These are phyloP conservation scores for Mycena polygramma DNA, from an alignment of 768 basidiomycete species.

Conservation along the genomic window DNA sequence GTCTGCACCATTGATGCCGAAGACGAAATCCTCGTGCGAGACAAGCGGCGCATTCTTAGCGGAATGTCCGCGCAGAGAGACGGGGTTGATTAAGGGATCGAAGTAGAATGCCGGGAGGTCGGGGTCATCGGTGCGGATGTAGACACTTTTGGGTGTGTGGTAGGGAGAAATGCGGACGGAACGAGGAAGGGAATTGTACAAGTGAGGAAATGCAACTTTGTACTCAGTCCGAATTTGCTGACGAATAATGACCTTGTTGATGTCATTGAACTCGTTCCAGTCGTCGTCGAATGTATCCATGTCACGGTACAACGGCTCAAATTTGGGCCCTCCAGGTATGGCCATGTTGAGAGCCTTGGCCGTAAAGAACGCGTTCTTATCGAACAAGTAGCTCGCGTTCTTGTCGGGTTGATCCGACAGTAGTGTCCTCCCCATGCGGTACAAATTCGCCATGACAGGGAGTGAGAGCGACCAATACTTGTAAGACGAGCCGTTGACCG, in stretches of 20 bases:
- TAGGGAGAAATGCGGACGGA: slow-evolving; percentile 94
- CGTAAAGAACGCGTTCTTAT: slow-evolving; percentile 98
- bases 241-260: slow-evolving; percentile 99
- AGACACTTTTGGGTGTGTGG: slow-evolving; percentile 96
- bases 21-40: slow-evolving; percentile 92
- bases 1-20: slow-evolving; percentile 88
- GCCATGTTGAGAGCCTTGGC: slow-evolving; percentile 98
- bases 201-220: slow-evolving; percentile 98
- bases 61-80: slow-evolving; percentile 88
- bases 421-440: slow-evolving; percentile 93
- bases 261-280: slow-evolving; percentile 99
- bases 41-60: slow-evolving; percentile 87
- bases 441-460: slow-evolving; percentile 97
- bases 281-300: slow-evolving; percentile 99
- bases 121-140: slow-evolving; percentile 99
- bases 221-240: slow-evolving; percentile 99
- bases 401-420: slow-evolving; percentile 93
- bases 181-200: slow-evolving; percentile 98
- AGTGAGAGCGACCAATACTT: slow-evolving; percentile 92
- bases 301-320: slow-evolving; percentile 96
- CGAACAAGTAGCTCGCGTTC: slow-evolving; percentile 94
- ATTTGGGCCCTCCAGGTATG: slow-evolving; percentile 98
- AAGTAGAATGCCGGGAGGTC: slow-evolving; percentile 99
- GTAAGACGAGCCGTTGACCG: slow-evolving; percentile 95
- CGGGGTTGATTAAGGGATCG: slow-evolving; percentile 98